These are phyloP conservation scores for Torulaspora delbrueckii DNA, from an alignment of 805 yeast species.

Conservation along the genomic window DNA sequence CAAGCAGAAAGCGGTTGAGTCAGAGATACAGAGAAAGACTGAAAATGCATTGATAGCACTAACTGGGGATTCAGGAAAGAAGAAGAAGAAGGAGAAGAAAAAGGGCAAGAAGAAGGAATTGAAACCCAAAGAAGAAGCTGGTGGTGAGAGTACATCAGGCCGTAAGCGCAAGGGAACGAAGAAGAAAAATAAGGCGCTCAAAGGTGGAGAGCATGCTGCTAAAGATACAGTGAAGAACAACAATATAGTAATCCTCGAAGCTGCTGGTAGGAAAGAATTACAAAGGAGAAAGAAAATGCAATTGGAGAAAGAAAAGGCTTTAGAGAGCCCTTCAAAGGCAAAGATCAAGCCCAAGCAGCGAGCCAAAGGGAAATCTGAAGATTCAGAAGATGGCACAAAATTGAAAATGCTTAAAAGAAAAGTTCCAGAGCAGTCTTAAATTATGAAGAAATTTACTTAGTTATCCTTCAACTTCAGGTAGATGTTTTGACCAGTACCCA, in stretches of 20 bases:
- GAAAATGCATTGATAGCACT: constrained; percentile 26
- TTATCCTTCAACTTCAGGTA: constrained; percentile 16
- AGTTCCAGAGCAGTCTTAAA: constrained; percentile 4
- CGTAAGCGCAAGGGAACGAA: constrained; percentile 9
- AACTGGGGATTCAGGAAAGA: constrained; percentile 24
- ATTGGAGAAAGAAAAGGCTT: constrained; percentile 15
- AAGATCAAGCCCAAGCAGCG: constrained; percentile 2
- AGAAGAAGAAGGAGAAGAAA: constrained; percentile 21
- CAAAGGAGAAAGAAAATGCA: constrained; percentile 25
- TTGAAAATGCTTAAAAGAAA: constrained; percentile 8
- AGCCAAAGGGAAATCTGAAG: constrained; percentile 1
- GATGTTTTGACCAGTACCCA: constrained; percentile 24
- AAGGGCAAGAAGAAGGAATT: constrained; percentile 13
- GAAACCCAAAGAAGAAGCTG: constrained; percentile 5
- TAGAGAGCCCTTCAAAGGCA: constrained; percentile 2
- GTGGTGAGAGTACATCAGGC: neutral
- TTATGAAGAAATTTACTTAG: neutral
- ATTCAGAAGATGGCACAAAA: neutral
- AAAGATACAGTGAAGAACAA: constrained; percentile 16
- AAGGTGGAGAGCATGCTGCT: neutral
- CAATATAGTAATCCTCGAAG: constrained; percentile 31
- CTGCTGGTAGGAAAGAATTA: constrained; percentile 31
- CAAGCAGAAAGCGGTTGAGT: constrained; percentile 19
- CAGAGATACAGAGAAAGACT: constrained; percentile 19
- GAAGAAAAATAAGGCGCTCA: constrained; percentile 11